Conservation (phyloP, 2,329 filamentous ascomycete genomes). For the Alternaria alternata region DNA sequence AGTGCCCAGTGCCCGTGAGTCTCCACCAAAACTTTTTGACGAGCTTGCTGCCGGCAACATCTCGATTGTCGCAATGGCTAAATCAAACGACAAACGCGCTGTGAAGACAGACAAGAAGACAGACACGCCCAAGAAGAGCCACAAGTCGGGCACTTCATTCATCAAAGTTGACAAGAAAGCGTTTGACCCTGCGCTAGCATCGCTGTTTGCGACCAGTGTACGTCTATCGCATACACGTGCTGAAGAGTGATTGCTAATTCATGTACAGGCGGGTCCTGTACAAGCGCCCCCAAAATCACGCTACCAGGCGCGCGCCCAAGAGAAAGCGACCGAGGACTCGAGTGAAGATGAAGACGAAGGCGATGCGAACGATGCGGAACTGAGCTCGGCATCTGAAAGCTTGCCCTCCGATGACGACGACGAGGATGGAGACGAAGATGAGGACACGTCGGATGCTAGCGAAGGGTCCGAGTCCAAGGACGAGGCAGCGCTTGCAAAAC, state of each 20-base stretch:
- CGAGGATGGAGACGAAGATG: conserved; percentile 37
- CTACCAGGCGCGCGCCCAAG: conserved; percentile 43
- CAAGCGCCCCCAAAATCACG: conserved; percentile 52
- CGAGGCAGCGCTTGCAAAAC: conserved; percentile 35
- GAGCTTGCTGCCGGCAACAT: conserved; percentile 19
- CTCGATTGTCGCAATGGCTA: conserved; percentile 41
- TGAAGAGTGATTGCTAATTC: conserved; percentile 19
- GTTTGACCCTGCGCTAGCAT: conserved; percentile 56
- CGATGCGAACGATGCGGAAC: conserved; percentile 41
- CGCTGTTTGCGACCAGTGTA: conserved; percentile 57
- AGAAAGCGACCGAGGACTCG: conserved; percentile 28
- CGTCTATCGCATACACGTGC: conserved; percentile 18
- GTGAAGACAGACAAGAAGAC: conserved; percentile 24
- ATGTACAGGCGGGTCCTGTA: conserved; percentile 45
- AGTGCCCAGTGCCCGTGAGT: conserved; percentile 13
- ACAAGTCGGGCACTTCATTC: conserved; percentile 29
- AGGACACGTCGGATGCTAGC: conserved; percentile 39
- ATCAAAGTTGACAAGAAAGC: conserved; percentile 43
- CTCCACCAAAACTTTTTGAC: conserved; percentile 45
- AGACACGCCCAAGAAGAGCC: conserved; percentile 17
- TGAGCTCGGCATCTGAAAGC: conserved; percentile 27
- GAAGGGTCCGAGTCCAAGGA: conserved; percentile 32
- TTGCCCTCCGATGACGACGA: conserved; percentile 28
- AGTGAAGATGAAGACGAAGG: conserved; percentile 64
- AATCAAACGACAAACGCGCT: conserved; percentile 39